These are phyloP conservation scores for Fomitopsis schrenkii DNA, from an alignment of 1,284 basidiomycete species.

Conservation along the genomic window DNA sequence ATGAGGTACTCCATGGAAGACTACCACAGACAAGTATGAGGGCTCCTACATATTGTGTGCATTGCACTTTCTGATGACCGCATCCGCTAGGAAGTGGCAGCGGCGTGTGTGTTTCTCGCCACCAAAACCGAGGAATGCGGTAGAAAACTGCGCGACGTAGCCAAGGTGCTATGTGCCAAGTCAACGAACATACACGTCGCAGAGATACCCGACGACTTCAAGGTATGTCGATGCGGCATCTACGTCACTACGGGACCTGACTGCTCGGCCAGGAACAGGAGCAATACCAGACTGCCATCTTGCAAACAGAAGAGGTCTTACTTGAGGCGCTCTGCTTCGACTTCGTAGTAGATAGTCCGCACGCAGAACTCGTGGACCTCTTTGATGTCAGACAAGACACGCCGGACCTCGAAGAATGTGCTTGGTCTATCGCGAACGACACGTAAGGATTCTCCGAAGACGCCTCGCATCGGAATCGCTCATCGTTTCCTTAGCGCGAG, in stretches of 20 bases:
- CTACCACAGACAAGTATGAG: conserved; percentile 69
- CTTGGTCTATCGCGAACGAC: conserved; percentile 82
- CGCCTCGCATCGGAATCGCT: conserved; percentile 1
- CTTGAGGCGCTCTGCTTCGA: conserved; percentile 92
- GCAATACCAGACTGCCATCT: conserved; percentile 67
- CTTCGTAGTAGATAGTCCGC: conserved; percentile 81
- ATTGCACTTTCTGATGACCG: conserved; percentile 4
- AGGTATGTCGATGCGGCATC: conserved; percentile 35
- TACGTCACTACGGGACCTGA: background rate
- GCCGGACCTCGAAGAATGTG: conserved; percentile 56
- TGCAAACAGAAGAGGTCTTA: conserved; percentile 79
- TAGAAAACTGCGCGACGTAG: conserved; percentile 81
- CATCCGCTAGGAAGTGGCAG: conserved; percentile 73
- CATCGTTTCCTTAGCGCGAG: conserved; percentile 48
- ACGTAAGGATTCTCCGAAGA: conserved; percentile 49
- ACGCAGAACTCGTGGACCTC: conserved; percentile 67
- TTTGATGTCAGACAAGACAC: conserved; percentile 52
- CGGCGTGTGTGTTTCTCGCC: conserved; percentile 86
- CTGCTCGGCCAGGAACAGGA: conserved; percentile 60
- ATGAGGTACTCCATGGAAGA: conserved; percentile 89
- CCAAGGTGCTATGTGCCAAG: conserved; percentile 74
- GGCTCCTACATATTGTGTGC: conserved; percentile 1
- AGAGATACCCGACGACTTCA: conserved; percentile 56
- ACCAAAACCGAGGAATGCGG: conserved; percentile 91
- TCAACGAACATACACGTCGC: conserved; percentile 50